These are phyloP conservation scores for Suillus fuscotomentosus DNA, from an alignment of 768 basidiomycete genomes.

Conservation along the genomic window DNA sequence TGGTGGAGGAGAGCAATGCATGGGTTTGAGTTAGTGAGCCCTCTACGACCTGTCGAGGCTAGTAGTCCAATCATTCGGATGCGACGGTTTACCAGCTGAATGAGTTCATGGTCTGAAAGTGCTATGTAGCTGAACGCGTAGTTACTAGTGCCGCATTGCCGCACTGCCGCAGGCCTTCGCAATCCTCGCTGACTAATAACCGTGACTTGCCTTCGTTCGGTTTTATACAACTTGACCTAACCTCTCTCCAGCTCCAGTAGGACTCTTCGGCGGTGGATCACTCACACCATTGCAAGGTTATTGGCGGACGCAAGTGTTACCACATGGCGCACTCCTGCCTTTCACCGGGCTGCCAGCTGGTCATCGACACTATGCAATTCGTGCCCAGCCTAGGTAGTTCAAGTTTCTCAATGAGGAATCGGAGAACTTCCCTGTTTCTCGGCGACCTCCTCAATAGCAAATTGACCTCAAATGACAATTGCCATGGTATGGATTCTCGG, in stretches of 20 bases:
- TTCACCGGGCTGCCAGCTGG: too few relatives aligned
- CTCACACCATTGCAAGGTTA: neutral
- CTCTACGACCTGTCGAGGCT: neutral
- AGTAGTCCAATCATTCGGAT: neutral
- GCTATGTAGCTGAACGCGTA: neutral
- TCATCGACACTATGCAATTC: too few relatives aligned
- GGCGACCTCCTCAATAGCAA: neutral
- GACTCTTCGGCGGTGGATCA: neutral
- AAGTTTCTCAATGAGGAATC: neutral
- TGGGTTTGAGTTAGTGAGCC: neutral
- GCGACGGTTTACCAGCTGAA: neutral
- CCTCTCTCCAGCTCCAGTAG: neutral
- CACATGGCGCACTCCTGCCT: neutral
- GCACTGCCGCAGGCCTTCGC: too few relatives aligned
- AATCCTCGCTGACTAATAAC: neutral
- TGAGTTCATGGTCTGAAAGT: neutral
- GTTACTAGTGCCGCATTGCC: too few relatives aligned
- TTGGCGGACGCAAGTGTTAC: neutral
- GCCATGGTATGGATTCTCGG: neutral
- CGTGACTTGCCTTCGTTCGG: too few relatives aligned
- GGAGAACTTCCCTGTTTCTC: neutral
- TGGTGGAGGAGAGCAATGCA: neutral
- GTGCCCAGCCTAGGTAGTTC: neutral
- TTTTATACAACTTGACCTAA: neutral
- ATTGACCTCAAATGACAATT: neutral